phyloP scores from a whole-genome alignment of 768 basidiomycete species.

The Mycena alexandri region DNA sequence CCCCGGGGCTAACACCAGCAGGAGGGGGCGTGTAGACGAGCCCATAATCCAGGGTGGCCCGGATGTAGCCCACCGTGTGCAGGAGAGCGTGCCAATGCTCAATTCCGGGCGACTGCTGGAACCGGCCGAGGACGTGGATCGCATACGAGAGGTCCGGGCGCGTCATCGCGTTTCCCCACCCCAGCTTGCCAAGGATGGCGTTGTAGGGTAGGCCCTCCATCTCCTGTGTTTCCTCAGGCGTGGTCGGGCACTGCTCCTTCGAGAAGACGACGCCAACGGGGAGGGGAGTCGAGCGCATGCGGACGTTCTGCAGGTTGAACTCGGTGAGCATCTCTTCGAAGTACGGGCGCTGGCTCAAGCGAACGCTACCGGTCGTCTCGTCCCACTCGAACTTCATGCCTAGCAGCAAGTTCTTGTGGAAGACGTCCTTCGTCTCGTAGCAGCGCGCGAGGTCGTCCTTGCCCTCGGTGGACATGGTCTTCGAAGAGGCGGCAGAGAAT shows the following conservation, averaged over 20 bases:
- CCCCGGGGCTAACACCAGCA: neutral
- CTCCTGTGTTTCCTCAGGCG: neutral
- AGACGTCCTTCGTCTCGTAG: slow-evolving; percentile 6
- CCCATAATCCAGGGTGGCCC: neutral
- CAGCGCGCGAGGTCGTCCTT: neutral
- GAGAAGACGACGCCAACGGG: neutral
- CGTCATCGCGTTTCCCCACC: neutral
- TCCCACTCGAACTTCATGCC: slow-evolving; percentile 2
- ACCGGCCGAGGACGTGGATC: neutral
- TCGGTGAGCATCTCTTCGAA: slow-evolving; percentile 10
- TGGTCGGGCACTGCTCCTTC: neutral
- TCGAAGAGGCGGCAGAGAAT: neutral
- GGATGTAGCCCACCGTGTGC: neutral
- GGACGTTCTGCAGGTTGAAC: neutral
- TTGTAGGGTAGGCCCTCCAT: neutral
- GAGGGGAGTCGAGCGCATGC: neutral
- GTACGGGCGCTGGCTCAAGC: slow-evolving; percentile 6
- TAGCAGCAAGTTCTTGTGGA: neutral
- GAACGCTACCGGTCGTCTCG: neutral
- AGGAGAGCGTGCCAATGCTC: slow-evolving; percentile 10
- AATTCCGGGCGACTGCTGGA: neutral
- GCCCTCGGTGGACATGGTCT: neutral
- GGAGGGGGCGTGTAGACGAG: neutral
- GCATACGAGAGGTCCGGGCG: slow-evolving; percentile 3
- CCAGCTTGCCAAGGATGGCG: neutral